These are phyloP conservation scores for Gloeopeniophorella convolvens DNA, from an alignment of 768 basidiomycete genomes.

Conservation along the genomic window DNA sequence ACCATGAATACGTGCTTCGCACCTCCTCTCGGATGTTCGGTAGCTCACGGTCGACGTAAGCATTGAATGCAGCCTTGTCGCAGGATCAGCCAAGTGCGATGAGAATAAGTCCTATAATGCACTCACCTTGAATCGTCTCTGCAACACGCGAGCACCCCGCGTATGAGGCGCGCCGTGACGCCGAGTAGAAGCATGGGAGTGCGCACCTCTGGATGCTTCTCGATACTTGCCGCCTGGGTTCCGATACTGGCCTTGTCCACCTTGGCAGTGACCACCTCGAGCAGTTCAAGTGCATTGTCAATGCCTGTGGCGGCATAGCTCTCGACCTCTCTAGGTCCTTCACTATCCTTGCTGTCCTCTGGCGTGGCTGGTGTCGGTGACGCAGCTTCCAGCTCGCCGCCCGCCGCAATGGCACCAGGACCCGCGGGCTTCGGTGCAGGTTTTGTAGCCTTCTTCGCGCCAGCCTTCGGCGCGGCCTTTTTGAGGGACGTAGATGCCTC, in stretches of 20 bases:
- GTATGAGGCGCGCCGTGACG: neutral
- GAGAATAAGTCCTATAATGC: conserved; percentile 7
- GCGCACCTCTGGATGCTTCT: conserved; percentile 86
- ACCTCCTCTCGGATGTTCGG: conserved; percentile 75
- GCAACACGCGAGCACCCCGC: conserved; percentile 14
- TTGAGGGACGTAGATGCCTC: conserved; percentile 57
- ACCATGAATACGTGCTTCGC: conserved; percentile 19
- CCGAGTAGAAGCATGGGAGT: neutral
- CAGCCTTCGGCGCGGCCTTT: conserved; percentile 53
- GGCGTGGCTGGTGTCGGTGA: conserved; percentile 6
- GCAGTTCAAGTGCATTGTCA: conserved; percentile 83
- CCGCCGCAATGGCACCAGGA: conserved; percentile 81
- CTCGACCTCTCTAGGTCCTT: conserved; percentile 43
- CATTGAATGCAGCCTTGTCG: conserved; percentile 74
- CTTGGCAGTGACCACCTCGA: conserved; percentile 86
- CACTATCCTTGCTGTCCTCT: conserved; percentile 28
- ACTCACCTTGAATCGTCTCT: conserved; percentile 85
- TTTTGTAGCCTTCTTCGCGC: conserved; percentile 46
- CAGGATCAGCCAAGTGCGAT: conserved; percentile 6
- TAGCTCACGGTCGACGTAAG: conserved; percentile 82
- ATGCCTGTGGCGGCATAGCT: conserved; percentile 81
- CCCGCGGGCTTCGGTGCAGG: conserved; percentile 58
- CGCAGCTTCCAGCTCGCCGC: conserved; percentile 38
- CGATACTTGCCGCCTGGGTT: conserved; percentile 77
- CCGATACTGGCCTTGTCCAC: conserved; percentile 91